These are phyloP conservation scores for Cyclotella atomus DNA, from an alignment of 108 stramenopile species.

Conservation along the genomic window DNA sequence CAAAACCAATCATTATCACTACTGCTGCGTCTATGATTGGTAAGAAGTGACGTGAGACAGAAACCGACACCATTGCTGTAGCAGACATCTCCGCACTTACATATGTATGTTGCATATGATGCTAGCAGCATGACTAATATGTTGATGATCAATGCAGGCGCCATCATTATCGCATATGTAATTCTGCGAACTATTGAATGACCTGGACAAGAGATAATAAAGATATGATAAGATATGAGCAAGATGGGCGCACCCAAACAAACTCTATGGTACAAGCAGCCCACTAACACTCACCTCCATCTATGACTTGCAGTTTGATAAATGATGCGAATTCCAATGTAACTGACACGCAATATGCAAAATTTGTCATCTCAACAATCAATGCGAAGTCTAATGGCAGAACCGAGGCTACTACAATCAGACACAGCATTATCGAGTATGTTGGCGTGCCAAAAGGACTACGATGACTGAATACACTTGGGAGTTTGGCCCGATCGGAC, in stretches of 20 bases:
- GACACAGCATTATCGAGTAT: slow-evolving; percentile 29
- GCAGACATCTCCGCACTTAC: no score
- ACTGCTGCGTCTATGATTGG: slow-evolving; percentile 19
- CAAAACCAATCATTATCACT: slow-evolving; percentile 21
- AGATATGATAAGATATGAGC: background rate
- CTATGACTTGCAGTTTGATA: slow-evolving; percentile 21
- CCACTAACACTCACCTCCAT: slow-evolving; percentile 39
- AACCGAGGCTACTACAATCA: slow-evolving; percentile 25
- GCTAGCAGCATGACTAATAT: slow-evolving; percentile 31
- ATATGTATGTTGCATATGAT: slow-evolving; percentile 51
- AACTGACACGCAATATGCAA: slow-evolving; percentile 33
- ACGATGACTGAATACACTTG: slow-evolving; percentile 28
- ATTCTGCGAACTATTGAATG: slow-evolving; percentile 20
- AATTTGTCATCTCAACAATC: slow-evolving; percentile 39
- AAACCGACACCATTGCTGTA: no score
- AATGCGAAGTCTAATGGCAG: slow-evolving; percentile 32
- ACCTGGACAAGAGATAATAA: slow-evolving; percentile 1
- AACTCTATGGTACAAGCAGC: no score
- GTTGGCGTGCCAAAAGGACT: slow-evolving; percentile 45
- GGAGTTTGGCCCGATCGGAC: slow-evolving; percentile 68
- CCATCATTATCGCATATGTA: slow-evolving; percentile 11
- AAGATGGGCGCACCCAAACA: no score
- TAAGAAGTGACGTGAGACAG: no score
- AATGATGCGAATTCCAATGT: slow-evolving; percentile 38
- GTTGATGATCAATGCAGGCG: slow-evolving; percentile 31